Evolutionary conservation across 1,284 basidiomycete genomes (phyloP).

Genomic region (Pholiota adiposa): DNA sequence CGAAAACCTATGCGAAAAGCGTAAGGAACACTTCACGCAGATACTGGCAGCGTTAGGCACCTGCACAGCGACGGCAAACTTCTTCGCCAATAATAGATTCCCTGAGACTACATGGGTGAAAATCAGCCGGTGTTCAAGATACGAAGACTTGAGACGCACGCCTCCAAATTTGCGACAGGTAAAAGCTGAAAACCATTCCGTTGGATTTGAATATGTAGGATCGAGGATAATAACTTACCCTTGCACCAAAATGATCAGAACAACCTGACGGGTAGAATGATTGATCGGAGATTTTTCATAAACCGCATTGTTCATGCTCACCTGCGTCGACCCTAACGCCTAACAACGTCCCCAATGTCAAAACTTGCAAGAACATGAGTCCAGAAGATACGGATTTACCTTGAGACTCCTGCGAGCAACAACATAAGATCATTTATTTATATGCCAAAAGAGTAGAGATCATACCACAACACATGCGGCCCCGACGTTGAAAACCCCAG

Average conservation of each 20-base stretch:
- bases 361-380: neutral
- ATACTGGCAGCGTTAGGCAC: slow-evolving; percentile 2
- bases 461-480: slow-evolving; percentile 20
- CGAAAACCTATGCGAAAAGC: slow-evolving; percentile 17
- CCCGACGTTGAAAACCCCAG: slow-evolving; percentile 16
- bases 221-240: slow-evolving; percentile 19
- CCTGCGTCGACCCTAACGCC: slow-evolving; percentile 24
- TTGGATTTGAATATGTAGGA: neutral
- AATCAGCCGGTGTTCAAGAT: neutral
- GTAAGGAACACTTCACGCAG: neutral
- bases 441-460: neutral
- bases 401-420: slow-evolving; percentile 22
- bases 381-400: slow-evolving; percentile 10
- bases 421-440: neutral
- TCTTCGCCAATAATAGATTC: slow-evolving; percentile 19
- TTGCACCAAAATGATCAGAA: slow-evolving; percentile 26
- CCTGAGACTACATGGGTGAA: slow-evolving; percentile 12
- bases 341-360: neutral
- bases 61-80: slow-evolving; percentile 17
- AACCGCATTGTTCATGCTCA: neutral
- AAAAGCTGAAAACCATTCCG: slow-evolving; percentile 17
- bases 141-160: slow-evolving; percentile 11
- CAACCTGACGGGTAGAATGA: slow-evolving; percentile 7
- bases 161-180: slow-evolving; percentile 26
- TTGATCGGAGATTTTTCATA: neutral